Percentiles rank a stretch among this genome's conserved stretches.
Evolutionary conservation across 2,329 filamentous ascomycete genomes (phyloP).

Genomic region (Penicillium psychrosexuale): DNA sequence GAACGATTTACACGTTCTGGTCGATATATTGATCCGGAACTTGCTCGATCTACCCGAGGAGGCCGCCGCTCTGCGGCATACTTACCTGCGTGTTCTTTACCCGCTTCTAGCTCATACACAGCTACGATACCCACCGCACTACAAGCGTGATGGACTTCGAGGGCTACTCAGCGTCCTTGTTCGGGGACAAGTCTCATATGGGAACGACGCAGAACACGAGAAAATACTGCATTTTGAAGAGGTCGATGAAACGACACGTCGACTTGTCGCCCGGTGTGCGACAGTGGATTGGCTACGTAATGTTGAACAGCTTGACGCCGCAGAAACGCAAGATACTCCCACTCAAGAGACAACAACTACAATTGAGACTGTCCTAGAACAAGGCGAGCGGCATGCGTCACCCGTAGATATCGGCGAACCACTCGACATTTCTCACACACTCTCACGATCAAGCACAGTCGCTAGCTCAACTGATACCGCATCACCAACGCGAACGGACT

Average conservation of each 20-base stretch:
- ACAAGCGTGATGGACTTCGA: constrained; percentile 83
- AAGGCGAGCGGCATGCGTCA: constrained; percentile 13
- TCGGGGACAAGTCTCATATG: constrained; percentile 66
- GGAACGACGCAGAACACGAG: constrained; percentile 43
- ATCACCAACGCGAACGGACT: constrained; percentile 36
- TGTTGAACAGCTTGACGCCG: constrained; percentile 20
- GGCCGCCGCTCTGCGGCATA: constrained; percentile 70
- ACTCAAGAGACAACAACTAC: constrained; percentile 11
- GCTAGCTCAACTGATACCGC: constrained; percentile 48
- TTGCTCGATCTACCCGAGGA: constrained; percentile 93
- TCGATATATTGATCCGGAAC: constrained; percentile 95
- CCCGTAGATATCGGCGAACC: constrained; percentile 24
- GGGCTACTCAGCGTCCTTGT: constrained; percentile 71
- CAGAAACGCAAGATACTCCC: constrained; percentile 15
- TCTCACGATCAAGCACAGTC: constrained; percentile 28
- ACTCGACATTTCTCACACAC: constrained; percentile 39
- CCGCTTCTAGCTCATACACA: constrained; percentile 90
- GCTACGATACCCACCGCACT: constrained; percentile 78
- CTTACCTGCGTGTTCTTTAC: constrained; percentile 88
- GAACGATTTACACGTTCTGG: constrained; percentile 87
- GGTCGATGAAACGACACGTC: constrained; percentile 49
- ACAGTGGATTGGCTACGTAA: constrained; percentile 47
- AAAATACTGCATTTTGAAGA: constrained; percentile 50
- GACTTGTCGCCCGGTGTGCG: constrained; percentile 47
- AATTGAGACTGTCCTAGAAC: constrained; percentile 22